phyloP scores from a whole-genome alignment of 78 protist species.

The Dictyostelium citrinum region DNA sequence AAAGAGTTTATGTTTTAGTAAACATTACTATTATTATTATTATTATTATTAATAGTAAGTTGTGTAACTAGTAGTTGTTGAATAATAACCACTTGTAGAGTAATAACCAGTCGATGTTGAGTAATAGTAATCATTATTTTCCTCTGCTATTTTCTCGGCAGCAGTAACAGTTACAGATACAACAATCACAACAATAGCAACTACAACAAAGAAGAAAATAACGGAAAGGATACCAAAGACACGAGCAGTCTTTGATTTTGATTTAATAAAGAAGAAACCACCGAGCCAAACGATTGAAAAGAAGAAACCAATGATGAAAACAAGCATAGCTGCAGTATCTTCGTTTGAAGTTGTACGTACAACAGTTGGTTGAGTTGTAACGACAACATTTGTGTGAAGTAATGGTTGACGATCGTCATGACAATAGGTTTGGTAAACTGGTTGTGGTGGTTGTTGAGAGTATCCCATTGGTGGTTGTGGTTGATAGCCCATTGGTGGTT shows the following conservation, averaged over 20 bases:
- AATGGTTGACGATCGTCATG: neutral
- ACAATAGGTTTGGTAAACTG: neutral
- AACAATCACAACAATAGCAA: neutral
- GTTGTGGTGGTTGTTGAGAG: neutral
- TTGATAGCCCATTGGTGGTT: neutral
- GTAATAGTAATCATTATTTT: neutral
- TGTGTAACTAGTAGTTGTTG: neutral
- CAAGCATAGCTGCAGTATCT: neutral
- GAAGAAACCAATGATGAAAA: neutral
- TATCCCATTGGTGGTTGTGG: neutral
- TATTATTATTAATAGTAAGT: neutral
- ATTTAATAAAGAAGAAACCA: neutral
- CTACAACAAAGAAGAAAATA: neutral
- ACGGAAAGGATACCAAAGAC: neutral
- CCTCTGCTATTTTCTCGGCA: neutral
- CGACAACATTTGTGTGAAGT: neutral
- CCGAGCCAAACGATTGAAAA: neutral
- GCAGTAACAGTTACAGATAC: neutral
- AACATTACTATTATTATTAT: too few relatives aligned
- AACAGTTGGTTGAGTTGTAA: neutral
- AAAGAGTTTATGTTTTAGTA: too few relatives aligned
- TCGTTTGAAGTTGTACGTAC: neutral
- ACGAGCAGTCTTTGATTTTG: neutral
- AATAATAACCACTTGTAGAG: neutral
- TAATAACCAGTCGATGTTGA: neutral